Base-by-base conservation (phyloP, 768 basidiomycete species). In the Leccinum ochraceum region DNA sequence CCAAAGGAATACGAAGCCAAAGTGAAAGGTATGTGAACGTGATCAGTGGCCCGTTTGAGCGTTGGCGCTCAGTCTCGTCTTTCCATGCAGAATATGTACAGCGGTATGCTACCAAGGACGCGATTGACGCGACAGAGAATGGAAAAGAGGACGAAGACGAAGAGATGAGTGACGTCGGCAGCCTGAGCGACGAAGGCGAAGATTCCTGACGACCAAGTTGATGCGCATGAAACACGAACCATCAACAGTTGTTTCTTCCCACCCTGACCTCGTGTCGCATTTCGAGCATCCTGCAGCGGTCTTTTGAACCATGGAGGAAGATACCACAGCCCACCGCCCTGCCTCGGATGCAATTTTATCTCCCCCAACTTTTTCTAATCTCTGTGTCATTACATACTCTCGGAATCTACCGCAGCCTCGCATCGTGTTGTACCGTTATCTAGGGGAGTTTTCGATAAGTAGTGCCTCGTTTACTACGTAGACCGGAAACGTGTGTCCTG, bases 1-100 rank as follows among this genome's bases (percentile, higher is more conserved):
- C 95, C 95, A 36, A 94, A 95, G 74, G 90, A 94, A 63, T 99
- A 99, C 69, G 94, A 96, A 65, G 83, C 83, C 24, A 96, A 93
- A 73, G 95, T 99, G 59, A 94, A 94, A 79, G 94, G 93, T 90
- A 69, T 34, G 82, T 66, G 22, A 42, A 28, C 34, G 26, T 53
- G 42, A 30, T 46, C 44, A 39, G 46, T 20, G 16, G 17, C n/a
- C 17, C 32, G 49, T 50, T 20, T 24, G 26, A 6, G 61, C 53
- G 34, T 61, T 53, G 6, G 61, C 53, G 30, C 39, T 66, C 48
- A 66, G 48, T 30, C 34, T 48, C 17, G 20, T 57, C 36, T 20
- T 44, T 17, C 22, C 32, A 8, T n/a, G 49, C 67, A 95, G 95
- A 97, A 68, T 98, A 98, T 71, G 96, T 98, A n/a, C 89, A 92